A percentile compares a stretch with the other conserved stretches of the same genome.
Evolutionary conservation across 257 asterid species (phyloP).

Genomic region (Plantago ovata): DNA sequence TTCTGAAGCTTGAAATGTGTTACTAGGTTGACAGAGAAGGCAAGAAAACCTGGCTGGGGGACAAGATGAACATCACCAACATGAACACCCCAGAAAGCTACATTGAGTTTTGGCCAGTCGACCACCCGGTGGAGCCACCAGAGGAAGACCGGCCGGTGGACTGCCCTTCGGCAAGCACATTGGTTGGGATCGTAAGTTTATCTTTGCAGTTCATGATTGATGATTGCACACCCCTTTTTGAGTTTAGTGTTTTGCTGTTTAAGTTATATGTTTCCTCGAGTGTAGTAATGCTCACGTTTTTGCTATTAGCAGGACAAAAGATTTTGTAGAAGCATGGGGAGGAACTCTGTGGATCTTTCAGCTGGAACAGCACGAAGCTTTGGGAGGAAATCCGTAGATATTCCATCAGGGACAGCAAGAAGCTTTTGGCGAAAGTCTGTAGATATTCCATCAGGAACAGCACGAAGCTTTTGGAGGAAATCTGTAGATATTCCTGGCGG

Average conservation of each 20-base stretch:
- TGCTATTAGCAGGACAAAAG: background rate
- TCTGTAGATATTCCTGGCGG: too few relatives aligned
- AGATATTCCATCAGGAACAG: background rate
- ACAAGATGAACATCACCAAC: background rate
- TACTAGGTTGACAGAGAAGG: background rate
- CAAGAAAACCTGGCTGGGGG: background rate
- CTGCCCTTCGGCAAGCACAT: constrained; percentile 8
- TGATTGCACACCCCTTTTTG: background rate
- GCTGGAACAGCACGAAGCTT: constrained; percentile 3
- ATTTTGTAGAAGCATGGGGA: constrained; percentile 7
- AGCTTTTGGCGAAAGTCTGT: constrained; percentile 9
- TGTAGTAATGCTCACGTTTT: background rate
- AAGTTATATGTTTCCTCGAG: too few relatives aligned
- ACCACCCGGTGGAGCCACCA: constrained; percentile 5
- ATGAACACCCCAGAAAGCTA: background rate
- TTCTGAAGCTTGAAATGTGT: background rate
- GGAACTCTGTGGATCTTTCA: constrained; percentile 7
- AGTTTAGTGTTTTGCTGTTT: background rate
- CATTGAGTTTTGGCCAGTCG: constrained; percentile 4
- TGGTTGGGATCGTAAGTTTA: constrained; percentile 1
- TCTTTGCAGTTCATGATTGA: background rate
- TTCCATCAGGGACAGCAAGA: constrained; percentile 1
- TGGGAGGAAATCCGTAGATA: constrained; percentile 9
- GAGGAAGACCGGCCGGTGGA: constrained; percentile 6
- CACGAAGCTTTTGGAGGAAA: background rate